Percentiles rank a stretch among this genome's conserved stretches.
phyloP scores from a whole-genome alignment of 2,329 filamentous ascomycete genomes.

The Stachybotrys chlorohalonatus region DNA sequence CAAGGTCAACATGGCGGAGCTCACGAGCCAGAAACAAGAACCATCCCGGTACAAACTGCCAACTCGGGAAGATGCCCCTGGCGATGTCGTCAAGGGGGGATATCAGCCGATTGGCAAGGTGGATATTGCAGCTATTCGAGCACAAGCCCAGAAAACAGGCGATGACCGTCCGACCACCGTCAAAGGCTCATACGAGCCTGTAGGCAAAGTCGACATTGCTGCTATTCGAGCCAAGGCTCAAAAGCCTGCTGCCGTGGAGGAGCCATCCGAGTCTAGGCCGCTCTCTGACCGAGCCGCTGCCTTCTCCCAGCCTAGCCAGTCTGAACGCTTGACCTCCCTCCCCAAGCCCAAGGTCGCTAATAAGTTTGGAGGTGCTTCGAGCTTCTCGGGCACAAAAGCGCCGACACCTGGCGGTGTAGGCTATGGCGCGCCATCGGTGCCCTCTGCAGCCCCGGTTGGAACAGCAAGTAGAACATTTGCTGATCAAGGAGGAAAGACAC shows the following conservation, averaged over 20 bases:
- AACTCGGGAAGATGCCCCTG: constrained; percentile 31
- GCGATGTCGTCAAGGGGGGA: constrained; percentile 69
- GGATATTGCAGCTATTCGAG: constrained; percentile 87
- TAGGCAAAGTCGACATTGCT: constrained; percentile 95
- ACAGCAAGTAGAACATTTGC: constrained; percentile 88
- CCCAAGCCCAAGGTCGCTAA: constrained; percentile 95
- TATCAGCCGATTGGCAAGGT: constrained; percentile 96
- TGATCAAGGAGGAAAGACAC: constrained; percentile 89
- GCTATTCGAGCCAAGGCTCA: constrained; percentile 82
- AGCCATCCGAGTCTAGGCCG: constrained; percentile 40
- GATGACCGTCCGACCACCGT: constrained; percentile 79
- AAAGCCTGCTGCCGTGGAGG: constrained; percentile 41
- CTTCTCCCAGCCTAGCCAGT: constrained; percentile 51
- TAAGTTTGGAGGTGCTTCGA: constrained; percentile 64
- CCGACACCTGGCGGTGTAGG: constrained; percentile 65
- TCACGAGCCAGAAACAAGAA: constrained; percentile 64
- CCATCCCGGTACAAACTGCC: constrained; percentile 50
- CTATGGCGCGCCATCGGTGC: constrained; percentile 48
- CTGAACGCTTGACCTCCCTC: constrained; percentile 75
- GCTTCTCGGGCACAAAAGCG: constrained; percentile 83
- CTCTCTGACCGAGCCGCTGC: constrained; percentile 69
- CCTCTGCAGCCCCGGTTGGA: constrained; percentile 55
- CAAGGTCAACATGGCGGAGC: constrained; percentile 84
- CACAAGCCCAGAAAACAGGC: constrained; percentile 56
- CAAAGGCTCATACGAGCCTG: constrained; percentile 88